phyloP scores from a whole-genome alignment of 371 early-diverging fungal genomes.

The Blakeslea trispora region DNA sequence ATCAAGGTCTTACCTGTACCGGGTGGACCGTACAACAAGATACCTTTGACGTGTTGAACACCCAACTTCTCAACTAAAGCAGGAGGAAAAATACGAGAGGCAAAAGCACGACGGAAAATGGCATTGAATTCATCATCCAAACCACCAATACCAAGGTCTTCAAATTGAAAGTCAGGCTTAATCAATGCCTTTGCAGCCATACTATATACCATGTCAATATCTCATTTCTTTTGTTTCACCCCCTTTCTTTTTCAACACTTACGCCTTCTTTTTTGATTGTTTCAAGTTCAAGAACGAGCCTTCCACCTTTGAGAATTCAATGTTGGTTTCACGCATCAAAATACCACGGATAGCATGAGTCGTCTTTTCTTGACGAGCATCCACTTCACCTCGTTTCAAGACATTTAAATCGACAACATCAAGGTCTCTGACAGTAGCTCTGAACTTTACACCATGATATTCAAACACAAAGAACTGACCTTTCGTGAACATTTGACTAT shows the following conservation, averaged over 20 bases:
- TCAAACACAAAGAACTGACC: conserved; percentile 82
- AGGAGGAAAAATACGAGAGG: conserved; percentile 98
- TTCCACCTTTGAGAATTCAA: conserved; percentile 70
- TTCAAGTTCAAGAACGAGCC: conserved; percentile 78
- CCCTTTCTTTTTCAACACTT: conserved; percentile 12
- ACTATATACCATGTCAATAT: conserved; percentile 23
- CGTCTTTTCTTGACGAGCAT: conserved; percentile 28
- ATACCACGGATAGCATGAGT: conserved; percentile 61
- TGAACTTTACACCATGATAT: conserved; percentile 75
- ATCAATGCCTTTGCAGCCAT: conserved; percentile 70
- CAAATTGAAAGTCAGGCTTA: conserved; percentile 97
- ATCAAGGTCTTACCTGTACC: conserved; percentile 99
- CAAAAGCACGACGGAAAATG: conserved; percentile 99
- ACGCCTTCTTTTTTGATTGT: conserved; percentile 63
- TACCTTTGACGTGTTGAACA: conserved; percentile 94
- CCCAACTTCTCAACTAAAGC: conserved; percentile 95
- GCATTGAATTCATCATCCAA: conserved; percentile 96
- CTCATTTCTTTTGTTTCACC: not conserved
- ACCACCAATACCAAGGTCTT: conserved; percentile 99
- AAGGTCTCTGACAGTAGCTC: conserved; percentile 54
- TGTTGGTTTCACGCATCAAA: conserved; percentile 68
- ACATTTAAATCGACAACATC: conserved; percentile 68
- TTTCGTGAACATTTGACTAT: conserved; percentile 74
- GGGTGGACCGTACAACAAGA: conserved; percentile 92
- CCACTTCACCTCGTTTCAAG: conserved; percentile 51